Evolutionary conservation across 1,284 basidiomycete genomes (phyloP).

Genomic region (Chalciporus piperatoides): DNA sequence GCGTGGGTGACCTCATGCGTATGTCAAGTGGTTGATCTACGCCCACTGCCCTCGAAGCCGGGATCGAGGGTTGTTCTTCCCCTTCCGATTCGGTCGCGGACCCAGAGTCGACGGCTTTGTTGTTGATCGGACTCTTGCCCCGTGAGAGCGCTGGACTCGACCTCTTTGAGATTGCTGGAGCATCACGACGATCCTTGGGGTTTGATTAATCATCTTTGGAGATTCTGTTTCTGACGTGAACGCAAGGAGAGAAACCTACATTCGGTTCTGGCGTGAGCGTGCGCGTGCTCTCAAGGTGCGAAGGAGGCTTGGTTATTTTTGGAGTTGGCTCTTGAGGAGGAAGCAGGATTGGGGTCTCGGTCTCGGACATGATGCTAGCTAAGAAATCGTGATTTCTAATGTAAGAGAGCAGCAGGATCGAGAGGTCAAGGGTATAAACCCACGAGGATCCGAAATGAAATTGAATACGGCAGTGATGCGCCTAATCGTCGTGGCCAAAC

Average conservation of each 20-base stretch:
- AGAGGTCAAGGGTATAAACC: slow-evolving; percentile 28
- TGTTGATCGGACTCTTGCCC: slow-evolving; percentile 18
- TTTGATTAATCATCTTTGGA: slow-evolving; percentile 10
- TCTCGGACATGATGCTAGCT: slow-evolving; percentile 44
- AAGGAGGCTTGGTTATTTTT: slow-evolving; percentile 14
- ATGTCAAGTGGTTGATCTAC: slow-evolving; percentile 15
- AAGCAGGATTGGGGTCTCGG: slow-evolving; percentile 37
- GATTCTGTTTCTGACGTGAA: not conserved
- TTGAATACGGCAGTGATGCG: slow-evolving; percentile 69
- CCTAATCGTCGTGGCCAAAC: slow-evolving; percentile 57
- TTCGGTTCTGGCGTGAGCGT: slow-evolving; percentile 8
- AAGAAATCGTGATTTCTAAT: slow-evolving; percentile 5
- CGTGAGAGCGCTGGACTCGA: slow-evolving; percentile 2
- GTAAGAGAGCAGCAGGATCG: slow-evolving; percentile 10
- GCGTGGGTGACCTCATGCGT: slow-evolving; percentile 25
- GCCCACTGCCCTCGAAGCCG: not conserved
- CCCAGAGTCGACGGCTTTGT: slow-evolving; percentile 31
- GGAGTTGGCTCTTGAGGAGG: slow-evolving; percentile 20
- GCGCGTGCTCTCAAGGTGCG: slow-evolving; percentile 8
- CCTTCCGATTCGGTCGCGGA: slow-evolving; percentile 54
- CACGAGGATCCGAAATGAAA: slow-evolving; percentile 59
- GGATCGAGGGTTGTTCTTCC: slow-evolving; percentile 19
- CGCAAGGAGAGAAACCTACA: slow-evolving; percentile 16
- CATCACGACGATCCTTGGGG: slow-evolving; percentile 17
- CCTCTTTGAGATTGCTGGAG: slow-evolving; percentile 5